Conservation (phyloP, 352 stramenopile genomes). For the Phytophthora ohioensis region DNA sequence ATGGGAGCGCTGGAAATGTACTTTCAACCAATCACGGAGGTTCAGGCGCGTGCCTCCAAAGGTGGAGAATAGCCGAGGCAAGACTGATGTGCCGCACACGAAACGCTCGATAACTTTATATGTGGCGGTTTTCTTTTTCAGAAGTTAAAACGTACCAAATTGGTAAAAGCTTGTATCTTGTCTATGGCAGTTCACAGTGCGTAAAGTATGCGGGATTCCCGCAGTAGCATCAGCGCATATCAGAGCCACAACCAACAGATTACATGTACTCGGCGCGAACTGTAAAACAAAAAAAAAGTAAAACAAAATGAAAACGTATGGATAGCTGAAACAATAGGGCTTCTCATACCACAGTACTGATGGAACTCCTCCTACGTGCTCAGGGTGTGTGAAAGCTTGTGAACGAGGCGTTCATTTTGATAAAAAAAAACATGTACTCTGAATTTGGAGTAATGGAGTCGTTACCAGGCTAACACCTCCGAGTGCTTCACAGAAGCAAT, state of each 20-base stretch:
- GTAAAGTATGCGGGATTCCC: constrained; percentile 3
- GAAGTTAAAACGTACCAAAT: not conserved
- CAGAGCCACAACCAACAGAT: constrained; percentile 4
- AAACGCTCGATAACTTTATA: not conserved
- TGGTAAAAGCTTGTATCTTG: not conserved
- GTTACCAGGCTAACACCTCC: too few relatives aligned
- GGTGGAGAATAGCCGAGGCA: constrained; percentile 34
- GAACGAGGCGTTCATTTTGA: too few relatives aligned
- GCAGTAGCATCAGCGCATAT: constrained; percentile 1
- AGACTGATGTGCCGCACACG: constrained; percentile 11
- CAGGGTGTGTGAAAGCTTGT: too few relatives aligned
- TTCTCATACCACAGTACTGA: too few relatives aligned
- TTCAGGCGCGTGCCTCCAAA: constrained; percentile 30
- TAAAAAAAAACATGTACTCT: too few relatives aligned
- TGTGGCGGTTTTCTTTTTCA: not conserved
- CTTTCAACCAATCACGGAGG: constrained; percentile 12
- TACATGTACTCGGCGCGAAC: constrained; percentile 1
- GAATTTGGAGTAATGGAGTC: too few relatives aligned
- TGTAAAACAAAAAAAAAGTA: not conserved
- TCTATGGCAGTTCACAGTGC: not conserved
- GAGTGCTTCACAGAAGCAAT: too few relatives aligned
- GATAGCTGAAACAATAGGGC: too few relatives aligned
- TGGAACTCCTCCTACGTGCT: too few relatives aligned
- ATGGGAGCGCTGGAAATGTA: constrained; percentile 1
- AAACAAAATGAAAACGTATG: not conserved